Conservation (phyloP, 352 stramenopile species). For the Peronospora tabacina region DNA sequence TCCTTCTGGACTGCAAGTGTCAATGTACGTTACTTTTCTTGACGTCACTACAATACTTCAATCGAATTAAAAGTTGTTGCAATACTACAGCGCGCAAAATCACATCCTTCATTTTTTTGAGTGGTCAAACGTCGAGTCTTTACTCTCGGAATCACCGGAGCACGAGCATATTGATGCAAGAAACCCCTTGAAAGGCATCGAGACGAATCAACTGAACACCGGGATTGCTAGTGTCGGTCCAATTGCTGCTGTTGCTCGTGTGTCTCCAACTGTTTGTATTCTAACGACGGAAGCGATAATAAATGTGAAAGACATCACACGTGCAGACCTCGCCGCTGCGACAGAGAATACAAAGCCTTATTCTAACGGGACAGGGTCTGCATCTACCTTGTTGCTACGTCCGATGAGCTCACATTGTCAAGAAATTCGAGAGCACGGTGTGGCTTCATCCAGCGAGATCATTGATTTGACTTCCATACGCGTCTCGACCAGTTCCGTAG, state of each 20-base stretch:
- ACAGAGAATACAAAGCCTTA: conserved; percentile 2
- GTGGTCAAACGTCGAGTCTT: conserved; percentile 19
- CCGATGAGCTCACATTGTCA: not conserved
- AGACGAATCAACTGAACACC: conserved; percentile 8
- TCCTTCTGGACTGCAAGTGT: conserved; percentile 34
- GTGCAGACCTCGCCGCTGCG: not conserved
- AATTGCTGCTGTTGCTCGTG: conserved; percentile 20
- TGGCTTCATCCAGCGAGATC: conserved; percentile 12
- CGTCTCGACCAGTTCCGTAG: conserved; percentile 21
- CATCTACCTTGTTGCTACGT: conserved; percentile 6
- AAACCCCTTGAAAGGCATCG: conserved; percentile 3
- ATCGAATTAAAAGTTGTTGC: conserved; percentile 2
- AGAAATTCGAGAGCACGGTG: conserved; percentile 4
- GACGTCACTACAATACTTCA: not conserved
- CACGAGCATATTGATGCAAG: conserved; percentile 20
- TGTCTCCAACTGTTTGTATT: conserved; percentile 25
- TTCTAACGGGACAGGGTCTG: not conserved
- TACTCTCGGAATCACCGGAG: conserved; percentile 9
- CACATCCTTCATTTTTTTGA: conserved; percentile 23
- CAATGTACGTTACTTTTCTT: conserved; percentile 22
- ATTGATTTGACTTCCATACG: conserved; percentile 38
- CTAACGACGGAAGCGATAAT: conserved; percentile 22
- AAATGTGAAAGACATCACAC: conserved; percentile 19
- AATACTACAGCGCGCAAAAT: conserved; percentile 14
- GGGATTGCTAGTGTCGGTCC: conserved; percentile 7